A percentile compares a stretch with the other conserved stretches of the same genome.
Conservation (phyloP, 139 green algal species). For the Pleodorina starrii region DNA sequence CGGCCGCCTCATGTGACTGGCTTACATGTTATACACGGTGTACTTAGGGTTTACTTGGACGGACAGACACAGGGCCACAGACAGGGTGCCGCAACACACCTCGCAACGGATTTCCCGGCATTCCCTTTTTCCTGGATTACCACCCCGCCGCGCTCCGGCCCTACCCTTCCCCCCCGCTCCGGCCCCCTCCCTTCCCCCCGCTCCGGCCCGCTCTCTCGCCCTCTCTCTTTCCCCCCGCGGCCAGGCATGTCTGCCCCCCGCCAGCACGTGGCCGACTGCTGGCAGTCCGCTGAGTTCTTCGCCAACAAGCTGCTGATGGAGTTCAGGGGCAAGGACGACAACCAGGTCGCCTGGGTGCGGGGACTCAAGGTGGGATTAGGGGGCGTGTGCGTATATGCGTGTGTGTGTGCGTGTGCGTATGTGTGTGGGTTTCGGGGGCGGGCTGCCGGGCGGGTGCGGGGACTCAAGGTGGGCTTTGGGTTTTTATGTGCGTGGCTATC, state of each 20-base stretch:
- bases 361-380: conserved; percentile 83
- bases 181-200: no score
- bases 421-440: neutral
- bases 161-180: no score
- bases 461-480: conserved; percentile 82
- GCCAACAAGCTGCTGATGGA: conserved; percentile 92
- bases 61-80: neutral
- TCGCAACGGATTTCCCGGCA: no score
- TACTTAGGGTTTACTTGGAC: neutral
- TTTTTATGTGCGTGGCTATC: no score
- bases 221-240: no score
- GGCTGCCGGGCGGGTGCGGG: no score
- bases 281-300: conserved; percentile 91
- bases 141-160: no score
- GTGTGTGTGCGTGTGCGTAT: neutral
- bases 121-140: no score
- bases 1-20: no score
- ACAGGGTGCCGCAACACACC: neutral
- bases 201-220: no score
- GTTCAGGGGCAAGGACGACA: conserved; percentile 67
- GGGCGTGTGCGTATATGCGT: neutral
- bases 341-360: conserved; percentile 79
- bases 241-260: conserved; percentile 81
- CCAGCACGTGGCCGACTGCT: conserved; percentile 85
- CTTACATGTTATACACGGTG: neutral